phyloP scores from a whole-genome alignment of 1,139 yeast species.

The Geotrichum bryndzae region DNA sequence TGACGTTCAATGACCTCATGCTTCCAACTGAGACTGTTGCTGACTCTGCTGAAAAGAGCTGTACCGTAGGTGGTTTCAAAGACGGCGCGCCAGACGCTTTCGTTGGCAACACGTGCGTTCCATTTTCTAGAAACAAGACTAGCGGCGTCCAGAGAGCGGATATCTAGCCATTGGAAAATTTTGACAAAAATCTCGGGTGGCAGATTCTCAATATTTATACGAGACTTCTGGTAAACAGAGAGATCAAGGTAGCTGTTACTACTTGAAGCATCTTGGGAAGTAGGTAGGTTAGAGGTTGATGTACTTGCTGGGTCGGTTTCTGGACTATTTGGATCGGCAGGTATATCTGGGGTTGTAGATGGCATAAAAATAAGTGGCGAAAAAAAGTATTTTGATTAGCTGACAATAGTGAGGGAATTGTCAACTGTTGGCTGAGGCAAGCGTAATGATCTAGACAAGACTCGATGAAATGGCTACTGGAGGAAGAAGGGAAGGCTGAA shows the following conservation, averaged over 20 bases:
- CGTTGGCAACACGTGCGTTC: conserved; percentile 31
- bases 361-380: conserved; percentile 12
- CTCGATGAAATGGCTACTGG: background rate
- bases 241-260: conserved; percentile 4
- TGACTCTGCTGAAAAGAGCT: conserved; percentile 27
- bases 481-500: background rate
- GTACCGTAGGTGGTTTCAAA: conserved; percentile 25
- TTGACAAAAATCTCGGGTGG: conserved; percentile 38
- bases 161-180: conserved; percentile 30
- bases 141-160: conserved; percentile 30
- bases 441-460: background rate
- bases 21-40: conserved; percentile 31
- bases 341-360: conserved; percentile 10
- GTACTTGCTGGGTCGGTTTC: background rate
- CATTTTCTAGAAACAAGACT: conserved; percentile 33
- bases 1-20: conserved; percentile 30
- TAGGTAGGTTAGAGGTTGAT: background rate
- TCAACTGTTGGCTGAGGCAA: background rate
- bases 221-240: conserved; percentile 6
- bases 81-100: conserved; percentile 33
- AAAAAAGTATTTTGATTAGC: background rate
- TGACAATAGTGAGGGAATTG: background rate
- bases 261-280: conserved; percentile 16
- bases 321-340: background rate
- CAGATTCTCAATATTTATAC: conserved; percentile 17